Evolutionary conservation across 495 filamentous ascomycete genomes (phyloP), one percentile per base, ranked within the genome.

Genomic region (Immersiella caudata): DNA sequence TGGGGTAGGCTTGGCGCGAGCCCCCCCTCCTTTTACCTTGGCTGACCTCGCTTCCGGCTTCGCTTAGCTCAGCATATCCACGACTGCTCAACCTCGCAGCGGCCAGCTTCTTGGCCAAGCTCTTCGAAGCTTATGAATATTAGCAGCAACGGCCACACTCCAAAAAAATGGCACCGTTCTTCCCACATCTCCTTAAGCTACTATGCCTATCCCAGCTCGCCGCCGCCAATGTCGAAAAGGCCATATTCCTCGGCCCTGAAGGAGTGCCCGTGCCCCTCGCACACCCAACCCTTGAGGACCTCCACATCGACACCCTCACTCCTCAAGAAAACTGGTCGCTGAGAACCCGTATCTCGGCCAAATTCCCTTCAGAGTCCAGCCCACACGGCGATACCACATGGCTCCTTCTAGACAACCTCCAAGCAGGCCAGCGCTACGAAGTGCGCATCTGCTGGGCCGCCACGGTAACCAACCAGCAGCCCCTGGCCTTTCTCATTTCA

Each of bases 381-480:
- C 84, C 82, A n/a, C 65, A 81, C 6, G 93, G 92, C 7, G 79
- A 82, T 22, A 80, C 89, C 33, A 89, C 93, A 49, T 97, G 95
- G 95, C 86, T 91, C 70, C 82, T 94, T 35, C 85, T 99, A n/a
- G 85, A 93, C 62, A 79, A 85, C n/a, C 83, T 99, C 59, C 83
- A 76, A 21, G 83, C 87, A 21, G 85, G 87, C 11, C 90, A 90
- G 72, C 87, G 94, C 67, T 97, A 98, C 81, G 95, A 99, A 81
- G 87, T 97, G 35, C 87, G 95, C 24, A 83, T 97, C 67, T 99
- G 95, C 79, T 99, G 95, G 95, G 82, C 91, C 68, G 95, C 95
- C 52, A 96, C 89, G 33, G 94, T 96, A 86, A 78, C 29, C 8
- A 29, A 6, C 59, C 22, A 78, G 4, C 8, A 29, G 4, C 59